Conservation (phyloP, 805 yeast species). For the Priceomyces fermenticarens region DNA sequence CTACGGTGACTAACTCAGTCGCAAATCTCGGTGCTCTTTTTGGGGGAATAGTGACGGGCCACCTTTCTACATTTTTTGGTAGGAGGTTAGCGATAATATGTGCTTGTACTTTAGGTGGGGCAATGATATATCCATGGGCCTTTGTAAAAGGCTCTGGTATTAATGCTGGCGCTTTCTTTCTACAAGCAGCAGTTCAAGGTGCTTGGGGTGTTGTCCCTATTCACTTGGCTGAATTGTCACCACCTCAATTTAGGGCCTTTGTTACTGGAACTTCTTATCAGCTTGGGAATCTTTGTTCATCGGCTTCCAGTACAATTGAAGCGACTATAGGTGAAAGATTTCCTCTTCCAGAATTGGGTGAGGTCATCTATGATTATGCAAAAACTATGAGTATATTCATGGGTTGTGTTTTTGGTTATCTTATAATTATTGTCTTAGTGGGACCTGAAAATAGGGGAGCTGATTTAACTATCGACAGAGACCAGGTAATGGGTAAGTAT, state of each 20-base stretch:
- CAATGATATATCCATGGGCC: conserved; percentile 41
- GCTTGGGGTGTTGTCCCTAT: conserved; percentile 69
- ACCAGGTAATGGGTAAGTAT: conserved; percentile 3
- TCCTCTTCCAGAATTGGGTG: conserved; percentile 24
- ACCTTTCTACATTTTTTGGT: conserved; percentile 33
- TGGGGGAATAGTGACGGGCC: conserved; percentile 47
- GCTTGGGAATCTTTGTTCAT: conserved; percentile 64
- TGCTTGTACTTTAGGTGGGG: conserved; percentile 34
- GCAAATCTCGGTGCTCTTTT: conserved; percentile 41
- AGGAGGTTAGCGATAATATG: conserved; percentile 32
- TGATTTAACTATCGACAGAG: conserved; percentile 6
- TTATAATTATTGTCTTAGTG: conserved; percentile 46
- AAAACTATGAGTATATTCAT: conserved; percentile 65
- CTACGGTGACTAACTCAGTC: conserved; percentile 39
- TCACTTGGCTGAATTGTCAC: conserved; percentile 59
- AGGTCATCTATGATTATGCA: conserved; percentile 46
- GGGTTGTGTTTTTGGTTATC: conserved; percentile 58
- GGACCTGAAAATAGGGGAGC: conserved; percentile 57
- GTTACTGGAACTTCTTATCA: conserved; percentile 65
- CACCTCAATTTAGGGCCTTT: conserved; percentile 51
- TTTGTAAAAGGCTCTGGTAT: conserved; percentile 35
- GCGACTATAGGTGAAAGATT: conserved; percentile 58
- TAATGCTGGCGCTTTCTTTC: conserved; percentile 58
- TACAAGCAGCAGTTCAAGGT: conserved; percentile 65
- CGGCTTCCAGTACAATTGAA: conserved; percentile 70